Evolutionary conservation across 2,329 filamentous ascomycete species (phyloP).

Genomic region (Phaeoacremonium minimum): DNA sequence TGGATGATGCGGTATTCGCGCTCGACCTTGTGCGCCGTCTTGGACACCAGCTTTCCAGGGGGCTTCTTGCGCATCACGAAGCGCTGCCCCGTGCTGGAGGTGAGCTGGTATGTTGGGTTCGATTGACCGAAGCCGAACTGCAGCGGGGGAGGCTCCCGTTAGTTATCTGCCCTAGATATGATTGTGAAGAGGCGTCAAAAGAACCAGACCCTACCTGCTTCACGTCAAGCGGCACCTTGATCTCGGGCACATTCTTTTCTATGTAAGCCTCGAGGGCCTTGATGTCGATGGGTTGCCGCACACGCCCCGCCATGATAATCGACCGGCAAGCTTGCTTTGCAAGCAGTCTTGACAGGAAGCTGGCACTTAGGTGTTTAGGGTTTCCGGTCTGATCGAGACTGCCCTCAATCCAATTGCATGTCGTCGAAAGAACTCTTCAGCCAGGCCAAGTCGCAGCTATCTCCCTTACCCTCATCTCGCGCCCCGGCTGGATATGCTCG

Average conservation of each 20-base stretch:
- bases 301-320: conserved; percentile 77
- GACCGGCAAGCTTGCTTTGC: no score
- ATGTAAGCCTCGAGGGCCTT: conserved; percentile 77
- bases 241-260: conserved; percentile 70
- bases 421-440: no score
- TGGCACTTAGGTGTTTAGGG: no score
- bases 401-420: no score
- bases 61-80: conserved; percentile 98
- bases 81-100: conserved; percentile 60
- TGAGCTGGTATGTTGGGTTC: conserved; percentile 94
- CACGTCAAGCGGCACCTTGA: conserved; percentile 77
- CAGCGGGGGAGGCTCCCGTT: not conserved
- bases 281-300: conserved; percentile 88
- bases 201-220: conserved; percentile 78
- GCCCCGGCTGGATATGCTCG: no score
- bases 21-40: conserved; percentile 94
- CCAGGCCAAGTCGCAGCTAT: no score
- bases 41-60: conserved; percentile 86
- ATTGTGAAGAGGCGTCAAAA: no score
- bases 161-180: no score
- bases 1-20: conserved; percentile 90
- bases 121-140: conserved; percentile 97
- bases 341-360: no score
- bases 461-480: no score
- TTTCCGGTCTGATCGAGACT: no score